Evolutionary conservation across 2,329 filamentous ascomycete species (phyloP), one percentile per base, ranked within the genome.

Genomic region (Pseudopithomyces maydicus): DNA sequence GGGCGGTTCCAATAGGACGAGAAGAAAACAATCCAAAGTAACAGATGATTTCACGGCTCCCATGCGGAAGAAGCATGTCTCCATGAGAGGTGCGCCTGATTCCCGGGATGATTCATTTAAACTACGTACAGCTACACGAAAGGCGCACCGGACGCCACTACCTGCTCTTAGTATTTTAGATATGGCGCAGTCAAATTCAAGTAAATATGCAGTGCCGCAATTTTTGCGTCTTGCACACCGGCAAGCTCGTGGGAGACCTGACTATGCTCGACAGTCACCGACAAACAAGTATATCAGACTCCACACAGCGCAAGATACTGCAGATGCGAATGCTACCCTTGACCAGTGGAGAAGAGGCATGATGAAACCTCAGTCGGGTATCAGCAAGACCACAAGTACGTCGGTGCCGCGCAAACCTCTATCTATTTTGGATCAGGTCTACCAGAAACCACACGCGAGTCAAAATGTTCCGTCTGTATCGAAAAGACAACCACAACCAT

Each of bases 211-310:
- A 7, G 74, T 79, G 36, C 83, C 85, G 8, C 79, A 79, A 20
- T 88, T 88, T 52, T 73, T 88, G 6, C 79, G 79, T 51, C 68
- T 88, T 55, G 85, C 85, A 33, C 78, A 79, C 26, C 80, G 85
- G 57, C 77, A 79, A 63, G 82, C 79, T 47, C 80, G 81, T 8
- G 78, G 74, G 39, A 76, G 78, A 45, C 68, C 73, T 22, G 79
- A 84, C 63, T 66, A 74, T 64, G 84, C 81, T 35, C 79, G 84
- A 53, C 79, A 82, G 62, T 83, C 80, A 42, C 84, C 82, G 15
- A 77, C 74, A 20, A 72, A 74, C 48, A 86, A 87, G 62, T 74
- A 81, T 36, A 76, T 87, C 48, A 77, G 79, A 50, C 70, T 88
- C 23, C 80, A 79, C 15, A 85, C 81, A 22, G 74, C 71, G 32